Evolutionary conservation across 768 basidiomycete genomes (phyloP).

Genomic region (Multifurca ochricompacta): DNA sequence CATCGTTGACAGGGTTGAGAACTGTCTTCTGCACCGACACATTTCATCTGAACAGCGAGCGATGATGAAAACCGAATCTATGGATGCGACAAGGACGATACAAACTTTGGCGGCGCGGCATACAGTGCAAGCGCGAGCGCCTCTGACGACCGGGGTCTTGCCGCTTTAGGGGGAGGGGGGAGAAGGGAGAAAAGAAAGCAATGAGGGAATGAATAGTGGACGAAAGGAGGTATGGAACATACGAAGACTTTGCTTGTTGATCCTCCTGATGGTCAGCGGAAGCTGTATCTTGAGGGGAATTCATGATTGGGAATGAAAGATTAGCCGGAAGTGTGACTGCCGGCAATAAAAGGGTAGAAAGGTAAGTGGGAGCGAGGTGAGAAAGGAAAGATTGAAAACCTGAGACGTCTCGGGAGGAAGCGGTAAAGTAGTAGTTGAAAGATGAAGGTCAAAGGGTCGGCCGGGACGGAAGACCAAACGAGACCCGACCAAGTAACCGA

Average conservation of each 20-base stretch:
- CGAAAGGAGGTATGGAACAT: background rate
- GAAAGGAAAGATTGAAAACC: background rate
- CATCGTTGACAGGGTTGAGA: constrained; percentile 77
- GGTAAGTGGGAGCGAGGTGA: no score
- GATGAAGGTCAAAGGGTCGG: background rate
- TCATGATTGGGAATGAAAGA: background rate
- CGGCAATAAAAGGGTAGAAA: background rate
- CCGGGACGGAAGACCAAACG: no score
- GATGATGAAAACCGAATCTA: constrained; percentile 12
- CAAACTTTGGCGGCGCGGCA: constrained; percentile 75
- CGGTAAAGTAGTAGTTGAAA: no score
- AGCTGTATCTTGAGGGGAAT: constrained; percentile 6
- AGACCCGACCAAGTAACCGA: no score
- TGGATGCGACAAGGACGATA: constrained; percentile 16
- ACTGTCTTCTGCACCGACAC: constrained; percentile 83
- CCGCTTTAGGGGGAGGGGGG: constrained; percentile 24
- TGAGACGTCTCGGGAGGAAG: no score
- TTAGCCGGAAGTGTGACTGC: background rate
- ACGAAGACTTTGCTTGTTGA: constrained; percentile 20
- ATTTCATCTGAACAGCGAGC: constrained; percentile 62
- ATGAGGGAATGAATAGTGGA: background rate
- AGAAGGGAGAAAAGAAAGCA: no score
- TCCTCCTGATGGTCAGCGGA: constrained; percentile 13
- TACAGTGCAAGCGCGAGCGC: constrained; percentile 68
- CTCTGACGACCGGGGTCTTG: constrained; percentile 40